Base-by-base conservation (phyloP, 768 basidiomycete species). In the Suillus paluster region DNA sequence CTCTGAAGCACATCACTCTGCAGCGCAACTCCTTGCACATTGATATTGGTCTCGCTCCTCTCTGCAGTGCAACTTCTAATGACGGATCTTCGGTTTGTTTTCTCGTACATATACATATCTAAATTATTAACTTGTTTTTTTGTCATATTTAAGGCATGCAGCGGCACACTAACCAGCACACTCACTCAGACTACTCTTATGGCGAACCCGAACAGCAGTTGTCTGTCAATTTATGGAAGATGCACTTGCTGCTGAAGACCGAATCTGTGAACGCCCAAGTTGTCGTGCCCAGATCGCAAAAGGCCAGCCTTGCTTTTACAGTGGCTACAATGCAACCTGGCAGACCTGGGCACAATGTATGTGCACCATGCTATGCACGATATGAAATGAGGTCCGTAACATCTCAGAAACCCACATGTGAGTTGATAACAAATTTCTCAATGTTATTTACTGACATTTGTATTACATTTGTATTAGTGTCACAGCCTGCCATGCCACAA, bases 151-250 rank as follows among this genome's bases (percentile, higher is more conserved):
- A 33, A 33, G 33, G 33, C 33, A 33, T 33, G 33, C 33, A 33
- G 8, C 33, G 33, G 8, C 33, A 33, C 33, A 33, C 33, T 33
- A 33, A 33, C 33, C 8, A 8, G 33, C 33, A 33, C 33, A 33
- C 33, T 33, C 33, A 33, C 33, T 33, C 33, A 33, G 33, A 33
- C 33, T 8, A 33, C 33, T 33, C 33, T 33, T 33, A 33, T 33
- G 33, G 33, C 8, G 33, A 33, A 33, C 33, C 33, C 33, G 44
- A 21, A 36, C 23, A 21, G 59, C 33, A n/a, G n/a, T 58, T 45
- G 36, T 58, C 6, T 46, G 53, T 21, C 63, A 63, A 45, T 63
- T 59, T 46, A 59, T 42, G 6, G 58, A 63, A 41, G 63, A 63
- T 36, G 44, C 21, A 10, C 25, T 15, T 56, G 54, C 54, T n/a